Percentiles rank a stretch among this genome's conserved stretches.
phyloP scores from a whole-genome alignment of 2,329 filamentous ascomycete species.

The Xylaria polymorpha region DNA sequence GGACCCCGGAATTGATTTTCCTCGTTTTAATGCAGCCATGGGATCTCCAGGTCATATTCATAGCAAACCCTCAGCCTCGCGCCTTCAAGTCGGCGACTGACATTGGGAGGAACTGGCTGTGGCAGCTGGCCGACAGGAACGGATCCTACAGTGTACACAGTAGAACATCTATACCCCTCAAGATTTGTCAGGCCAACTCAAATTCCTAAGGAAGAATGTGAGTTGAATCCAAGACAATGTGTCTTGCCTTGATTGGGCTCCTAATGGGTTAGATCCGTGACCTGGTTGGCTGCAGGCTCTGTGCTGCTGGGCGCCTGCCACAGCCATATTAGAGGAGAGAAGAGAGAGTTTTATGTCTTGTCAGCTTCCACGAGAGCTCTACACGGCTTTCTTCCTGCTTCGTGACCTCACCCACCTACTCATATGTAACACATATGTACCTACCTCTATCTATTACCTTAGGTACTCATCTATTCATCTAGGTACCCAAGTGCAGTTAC shows the following conservation, averaged over 20 bases:
- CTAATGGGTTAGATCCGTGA: background rate
- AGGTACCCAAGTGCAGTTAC: background rate
- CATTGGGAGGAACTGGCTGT: background rate
- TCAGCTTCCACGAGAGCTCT: conserved; percentile 8
- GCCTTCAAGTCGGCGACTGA: background rate
- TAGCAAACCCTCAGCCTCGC: conserved; percentile 21
- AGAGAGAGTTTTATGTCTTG: conserved; percentile 9
- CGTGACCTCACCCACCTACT: background rate
- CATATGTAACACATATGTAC: background rate
- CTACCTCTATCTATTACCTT: background rate
- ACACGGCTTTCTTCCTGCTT: conserved; percentile 7
- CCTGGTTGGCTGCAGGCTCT: conserved; percentile 14
- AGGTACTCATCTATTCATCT: background rate
- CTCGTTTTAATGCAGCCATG: background rate
- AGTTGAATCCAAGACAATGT: conserved; percentile 33
- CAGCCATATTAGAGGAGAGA: background rate
- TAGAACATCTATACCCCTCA: background rate
- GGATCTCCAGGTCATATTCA: background rate
- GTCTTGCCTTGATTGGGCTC: conserved; percentile 40
- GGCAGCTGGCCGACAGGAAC: conserved; percentile 14
- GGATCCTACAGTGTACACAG: conserved; percentile 6
- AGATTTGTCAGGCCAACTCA: conserved; percentile 36
- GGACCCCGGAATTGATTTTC: background rate
- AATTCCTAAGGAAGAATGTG: conserved; percentile 36
- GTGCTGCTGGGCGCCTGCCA: conserved; percentile 20